A percentile compares a stretch with the other conserved stretches of the same genome.
Conservation (phyloP, 2,329 filamentous ascomycete species). For the Alternaria sp. region DNA sequence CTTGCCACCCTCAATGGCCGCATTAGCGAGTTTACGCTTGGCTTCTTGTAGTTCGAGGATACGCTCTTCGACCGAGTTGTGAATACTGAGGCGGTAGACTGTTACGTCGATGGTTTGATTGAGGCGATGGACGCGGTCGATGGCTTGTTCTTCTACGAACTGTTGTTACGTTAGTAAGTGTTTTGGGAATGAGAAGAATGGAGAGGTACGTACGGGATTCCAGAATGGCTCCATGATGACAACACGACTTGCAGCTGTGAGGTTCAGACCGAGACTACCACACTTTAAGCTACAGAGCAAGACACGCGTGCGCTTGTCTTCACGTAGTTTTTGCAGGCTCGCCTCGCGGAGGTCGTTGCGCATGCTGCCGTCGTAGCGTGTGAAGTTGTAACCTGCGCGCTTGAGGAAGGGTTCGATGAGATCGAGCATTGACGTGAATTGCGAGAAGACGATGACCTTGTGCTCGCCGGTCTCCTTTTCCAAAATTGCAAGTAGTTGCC, state of each 20-base stretch:
- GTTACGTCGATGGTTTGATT: conserved; percentile 95
- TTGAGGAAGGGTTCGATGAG: conserved; percentile 91
- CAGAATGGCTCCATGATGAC: conserved; percentile 98
- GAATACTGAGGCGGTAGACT: conserved; percentile 92
- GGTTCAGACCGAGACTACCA: conserved; percentile 88
- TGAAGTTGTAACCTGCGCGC: conserved; percentile 76
- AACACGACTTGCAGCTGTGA: conserved; percentile 91
- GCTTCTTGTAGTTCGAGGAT: conserved; percentile 95
- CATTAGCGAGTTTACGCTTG: conserved; percentile 89
- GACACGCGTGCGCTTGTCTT: conserved; percentile 77
- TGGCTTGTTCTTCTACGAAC: conserved; percentile 98
- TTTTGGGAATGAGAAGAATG: neutral
- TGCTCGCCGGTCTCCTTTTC: conserved; percentile 78
- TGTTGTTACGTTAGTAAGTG: conserved; percentile 43
- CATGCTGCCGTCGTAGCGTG: conserved; percentile 95
- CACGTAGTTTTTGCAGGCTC: conserved; percentile 78
- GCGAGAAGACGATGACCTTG: conserved; percentile 98
- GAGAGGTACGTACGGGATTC: conserved; percentile 74
- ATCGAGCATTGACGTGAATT: conserved; percentile 98
- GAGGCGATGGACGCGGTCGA: conserved; percentile 97
- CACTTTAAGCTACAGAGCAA: conserved; percentile 94
- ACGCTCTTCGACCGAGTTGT: conserved; percentile 86
- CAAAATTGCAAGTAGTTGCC: conserved; percentile 81
- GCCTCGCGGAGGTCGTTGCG: conserved; percentile 90
- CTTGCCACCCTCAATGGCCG: conserved; percentile 85